phyloP scores from a whole-genome alignment of 2,329 filamentous ascomycete genomes.

The Calonectria pseudoreteaudii region DNA sequence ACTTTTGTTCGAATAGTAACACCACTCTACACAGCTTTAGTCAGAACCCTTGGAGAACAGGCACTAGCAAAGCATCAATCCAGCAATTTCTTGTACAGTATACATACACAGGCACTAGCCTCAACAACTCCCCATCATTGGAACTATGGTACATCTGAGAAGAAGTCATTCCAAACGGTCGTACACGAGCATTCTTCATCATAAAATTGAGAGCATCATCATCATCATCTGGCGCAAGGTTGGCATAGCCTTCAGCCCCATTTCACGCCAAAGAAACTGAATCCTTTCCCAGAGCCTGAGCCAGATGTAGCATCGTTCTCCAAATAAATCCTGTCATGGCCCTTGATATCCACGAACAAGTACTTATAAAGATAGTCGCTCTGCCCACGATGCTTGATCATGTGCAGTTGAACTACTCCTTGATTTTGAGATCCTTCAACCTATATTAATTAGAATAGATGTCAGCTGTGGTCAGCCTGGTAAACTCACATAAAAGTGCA shows the following conservation, averaged over 20 bases:
- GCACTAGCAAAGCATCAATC: too few species aligned
- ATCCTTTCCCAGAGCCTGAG: constrained; percentile 53
- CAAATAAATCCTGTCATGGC: constrained; percentile 73
- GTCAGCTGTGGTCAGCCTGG: not conserved
- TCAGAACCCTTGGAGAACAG: too few species aligned
- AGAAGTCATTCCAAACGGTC: not conserved
- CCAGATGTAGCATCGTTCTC: constrained; percentile 66
- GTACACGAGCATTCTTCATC: constrained; percentile 8
- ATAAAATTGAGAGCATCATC: not conserved
- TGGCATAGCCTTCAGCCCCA: constrained; percentile 54
- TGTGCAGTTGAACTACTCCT: constrained; percentile 82
- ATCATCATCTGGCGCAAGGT: not conserved
- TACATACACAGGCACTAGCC: not conserved
- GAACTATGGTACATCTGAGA: not conserved
- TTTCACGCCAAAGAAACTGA: constrained; percentile 72
- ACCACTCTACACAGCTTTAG: not conserved
- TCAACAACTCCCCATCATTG: not conserved
- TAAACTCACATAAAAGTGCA: constrained; percentile 82
- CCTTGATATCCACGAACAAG: constrained; percentile 83
- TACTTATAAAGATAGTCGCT: constrained; percentile 82
- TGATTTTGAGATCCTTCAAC: constrained; percentile 81
- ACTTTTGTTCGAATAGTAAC: not conserved
- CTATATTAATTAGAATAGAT: constrained; percentile 50
- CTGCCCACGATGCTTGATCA: constrained; percentile 75
- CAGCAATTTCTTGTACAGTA: not conserved